A percentile compares a stretch with the other conserved stretches of the same genome.
These are phyloP conservation scores for Aureobasidium melanogenum DNA, from an alignment of 2,329 filamentous ascomycete species.

Conservation along the genomic window DNA sequence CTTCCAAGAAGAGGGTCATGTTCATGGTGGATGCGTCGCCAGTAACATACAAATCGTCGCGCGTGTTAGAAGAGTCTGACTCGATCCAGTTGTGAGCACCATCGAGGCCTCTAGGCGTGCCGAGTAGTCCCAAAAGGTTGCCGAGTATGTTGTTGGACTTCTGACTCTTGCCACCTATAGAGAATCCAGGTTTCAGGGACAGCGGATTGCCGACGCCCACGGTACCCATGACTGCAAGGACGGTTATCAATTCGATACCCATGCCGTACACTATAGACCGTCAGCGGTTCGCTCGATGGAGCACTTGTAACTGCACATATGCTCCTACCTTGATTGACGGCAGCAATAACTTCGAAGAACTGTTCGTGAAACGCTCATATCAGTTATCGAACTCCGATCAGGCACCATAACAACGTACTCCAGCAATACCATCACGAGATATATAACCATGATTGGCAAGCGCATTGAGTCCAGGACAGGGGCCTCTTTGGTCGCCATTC, in stretches of 20 bases:
- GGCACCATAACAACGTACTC: not conserved
- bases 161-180: constrained; percentile 20
- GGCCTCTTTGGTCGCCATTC: constrained; percentile 17
- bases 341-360: constrained; percentile 1
- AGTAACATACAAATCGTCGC: constrained; percentile 42
- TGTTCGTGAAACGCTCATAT: not conserved
- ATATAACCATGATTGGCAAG: constrained; percentile 22
- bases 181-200: constrained; percentile 31
- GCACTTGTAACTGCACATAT: not conserved
- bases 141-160: constrained; percentile 32
- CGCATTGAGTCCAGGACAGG: constrained; percentile 21
- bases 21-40: constrained; percentile 44
- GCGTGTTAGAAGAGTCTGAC: constrained; percentile 44
- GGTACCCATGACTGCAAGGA: constrained; percentile 24
- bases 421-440: constrained; percentile 14
- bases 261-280: constrained; percentile 20
- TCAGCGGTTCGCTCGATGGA: not conserved
- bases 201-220: constrained; percentile 27
- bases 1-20: constrained; percentile 42
- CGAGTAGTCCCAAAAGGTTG: constrained; percentile 19
- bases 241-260: constrained; percentile 22
- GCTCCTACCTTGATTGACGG: not conserved
- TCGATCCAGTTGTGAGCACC: constrained; percentile 50
- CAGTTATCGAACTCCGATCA: not conserved
- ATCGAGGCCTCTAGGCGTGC: constrained; percentile 27